Base-by-base conservation (phyloP, 352 stramenopile species). In the Blastocystis sp. region DNA sequence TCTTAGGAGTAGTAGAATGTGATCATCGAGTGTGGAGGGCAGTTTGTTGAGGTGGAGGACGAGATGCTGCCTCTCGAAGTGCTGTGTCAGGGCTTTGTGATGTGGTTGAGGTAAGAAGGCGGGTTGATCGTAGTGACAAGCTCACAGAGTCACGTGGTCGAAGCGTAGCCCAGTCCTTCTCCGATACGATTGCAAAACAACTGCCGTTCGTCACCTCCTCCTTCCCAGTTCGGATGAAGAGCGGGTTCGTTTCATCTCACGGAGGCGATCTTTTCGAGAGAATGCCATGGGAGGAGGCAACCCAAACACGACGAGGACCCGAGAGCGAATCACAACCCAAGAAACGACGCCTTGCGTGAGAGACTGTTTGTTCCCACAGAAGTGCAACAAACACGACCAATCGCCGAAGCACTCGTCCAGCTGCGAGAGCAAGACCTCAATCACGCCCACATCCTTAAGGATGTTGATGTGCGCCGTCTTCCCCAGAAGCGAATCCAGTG, bases 381-480 rank as follows among this genome's bases (percentile, higher is more conserved):
- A 34, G 48, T 14, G 5, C 48, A 56, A 56, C 48, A 56, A 56
- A 56, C 48, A 56, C 48, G 48, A 56, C 48, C 14, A 56, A 7
- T 56, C 48, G 14, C 5, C 0, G 69, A 84, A 84, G 41, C 74
- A 84, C 41, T 84, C 74, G 34, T 62, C 45, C 40, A 28, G 43
- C 28, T 84, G 23, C 23, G 45, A 67, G 40, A 84, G 28, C 38
- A 84, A 28, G 52, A 84, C 69, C 60, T 84, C n/a, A 69, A 84
- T 84, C 74, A 84, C 74, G 23, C 66, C 19, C 21, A 28, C 34
- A 38, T 84, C 74, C 45, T 69, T 66, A 28, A 84, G 38, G 17
- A 84, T 62, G 66, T 84, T 84, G 23, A 43, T 84, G 60, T 84
- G 74, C 38, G 74, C 74, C 41, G 74, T 84, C 60, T 84, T 84